Conservation (phyloP, 805 yeast species). For the Saturnispora sanitii region DNA sequence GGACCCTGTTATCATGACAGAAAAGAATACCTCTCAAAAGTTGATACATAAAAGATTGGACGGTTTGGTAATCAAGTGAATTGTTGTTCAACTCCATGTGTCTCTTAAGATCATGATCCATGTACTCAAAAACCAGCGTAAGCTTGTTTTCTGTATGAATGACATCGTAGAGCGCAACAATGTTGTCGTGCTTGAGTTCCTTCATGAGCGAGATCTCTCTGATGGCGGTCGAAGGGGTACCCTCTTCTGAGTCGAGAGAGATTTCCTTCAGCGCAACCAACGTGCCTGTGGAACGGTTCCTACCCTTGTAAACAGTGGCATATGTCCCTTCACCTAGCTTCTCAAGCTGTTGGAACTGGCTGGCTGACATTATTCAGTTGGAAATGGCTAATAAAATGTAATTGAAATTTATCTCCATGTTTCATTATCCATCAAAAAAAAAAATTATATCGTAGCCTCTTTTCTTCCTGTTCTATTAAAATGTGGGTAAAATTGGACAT, state of each 20-base stretch:
- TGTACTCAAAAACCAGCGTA: constrained; percentile 83
- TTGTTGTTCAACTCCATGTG: constrained; percentile 48
- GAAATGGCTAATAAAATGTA: neutral
- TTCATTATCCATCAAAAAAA: no score
- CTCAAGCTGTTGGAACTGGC: constrained; percentile 49
- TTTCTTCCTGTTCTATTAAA: no score
- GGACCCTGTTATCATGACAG: constrained; percentile 77
- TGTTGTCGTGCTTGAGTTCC: constrained; percentile 87
- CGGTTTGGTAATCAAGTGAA: constrained; percentile 54
- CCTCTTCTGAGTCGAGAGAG: constrained; percentile 91
- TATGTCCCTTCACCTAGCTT: constrained; percentile 93
- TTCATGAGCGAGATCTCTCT: constrained; percentile 93
- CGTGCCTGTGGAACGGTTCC: constrained; percentile 77
- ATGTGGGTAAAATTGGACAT: no score
- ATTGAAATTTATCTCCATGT: no score
- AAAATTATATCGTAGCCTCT: no score
- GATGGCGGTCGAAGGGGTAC: constrained; percentile 97
- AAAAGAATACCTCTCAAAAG: constrained; percentile 79
- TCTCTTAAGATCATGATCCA: constrained; percentile 88
- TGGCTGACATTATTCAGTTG: constrained; percentile 20
- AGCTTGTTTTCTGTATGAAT: constrained; percentile 94
- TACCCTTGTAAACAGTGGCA: constrained; percentile 96
- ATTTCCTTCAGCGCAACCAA: constrained; percentile 93
- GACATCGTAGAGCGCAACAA: constrained; percentile 86
- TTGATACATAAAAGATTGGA: constrained; percentile 92